phyloP scores from a whole-genome alignment of 345 rosid species.

The Firmiana major region DNA sequence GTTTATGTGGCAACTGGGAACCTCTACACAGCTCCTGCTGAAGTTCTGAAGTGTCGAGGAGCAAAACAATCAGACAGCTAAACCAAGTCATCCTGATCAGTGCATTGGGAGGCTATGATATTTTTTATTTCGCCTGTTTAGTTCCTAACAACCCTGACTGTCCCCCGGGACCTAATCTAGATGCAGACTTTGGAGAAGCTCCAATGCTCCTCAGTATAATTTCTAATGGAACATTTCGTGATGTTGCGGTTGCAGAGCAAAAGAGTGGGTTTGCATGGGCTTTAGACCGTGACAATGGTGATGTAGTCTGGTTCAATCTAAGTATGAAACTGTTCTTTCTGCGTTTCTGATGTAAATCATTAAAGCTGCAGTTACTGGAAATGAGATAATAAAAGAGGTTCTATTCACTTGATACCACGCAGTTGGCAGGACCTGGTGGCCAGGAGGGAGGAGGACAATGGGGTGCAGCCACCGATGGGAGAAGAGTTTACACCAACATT shows the following conservation, averaged over 20 bases:
- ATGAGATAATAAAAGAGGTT: too few species aligned
- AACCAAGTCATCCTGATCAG: conserved; percentile 36
- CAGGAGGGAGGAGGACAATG: conserved; percentile 26
- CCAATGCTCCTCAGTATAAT: conserved; percentile 28
- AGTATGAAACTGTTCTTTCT: neutral
- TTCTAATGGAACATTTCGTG: conserved; percentile 12
- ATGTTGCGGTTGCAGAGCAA: conserved; percentile 38
- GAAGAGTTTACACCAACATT: conserved; percentile 29
- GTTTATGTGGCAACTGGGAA: conserved; percentile 41
- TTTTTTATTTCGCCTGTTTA: conserved; percentile 40
- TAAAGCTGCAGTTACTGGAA: neutral
- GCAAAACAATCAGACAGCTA: conserved; percentile 36
- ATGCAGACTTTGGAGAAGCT: conserved; percentile 55
- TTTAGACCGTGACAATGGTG: conserved; percentile 36
- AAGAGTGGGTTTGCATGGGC: conserved; percentile 52
- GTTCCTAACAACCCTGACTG: conserved; percentile 42
- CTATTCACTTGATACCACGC: neutral
- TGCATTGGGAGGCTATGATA: conserved; percentile 44
- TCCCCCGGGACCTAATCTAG: conserved; percentile 48
- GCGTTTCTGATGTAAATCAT: neutral
- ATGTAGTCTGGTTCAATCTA: conserved; percentile 40
- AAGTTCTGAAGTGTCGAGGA: conserved; percentile 34
- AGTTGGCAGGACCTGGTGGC: conserved; percentile 31
- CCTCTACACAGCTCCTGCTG: conserved; percentile 35
- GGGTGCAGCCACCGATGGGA: conserved; percentile 34